These are phyloP conservation scores for Brassica juncea DNA, from an alignment of 345 rosid genomes.

Conservation along the genomic window DNA sequence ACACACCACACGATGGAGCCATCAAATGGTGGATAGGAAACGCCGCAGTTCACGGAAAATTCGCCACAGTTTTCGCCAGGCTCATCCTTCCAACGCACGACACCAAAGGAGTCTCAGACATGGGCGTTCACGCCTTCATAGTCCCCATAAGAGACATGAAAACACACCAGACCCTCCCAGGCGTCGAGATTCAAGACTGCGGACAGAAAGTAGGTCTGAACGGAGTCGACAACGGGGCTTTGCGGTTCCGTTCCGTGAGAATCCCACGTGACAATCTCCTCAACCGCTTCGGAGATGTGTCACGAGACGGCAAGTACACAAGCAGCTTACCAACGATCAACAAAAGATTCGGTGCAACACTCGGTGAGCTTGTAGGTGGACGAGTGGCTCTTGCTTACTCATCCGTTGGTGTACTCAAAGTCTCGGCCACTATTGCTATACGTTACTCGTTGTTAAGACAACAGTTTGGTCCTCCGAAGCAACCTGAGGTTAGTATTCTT, in stretches of 20 bases:
- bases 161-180: conserved; percentile 83
- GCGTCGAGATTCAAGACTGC: conserved; percentile 91
- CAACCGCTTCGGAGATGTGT: conserved; percentile 93
- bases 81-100: conserved; percentile 84
- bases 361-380: conserved; percentile 99
- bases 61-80: conserved; percentile 94
- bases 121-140: conserved; percentile 98
- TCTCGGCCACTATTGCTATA: conserved; percentile 78
- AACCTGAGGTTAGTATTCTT: conserved; percentile 95
- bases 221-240: conserved; percentile 97
- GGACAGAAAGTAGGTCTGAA: conserved; percentile 95
- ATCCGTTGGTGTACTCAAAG: conserved; percentile 86
- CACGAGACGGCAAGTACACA: conserved; percentile 89
- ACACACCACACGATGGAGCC: conserved; percentile 93
- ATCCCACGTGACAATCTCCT: conserved; percentile 96
- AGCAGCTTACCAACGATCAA: conserved; percentile 91
- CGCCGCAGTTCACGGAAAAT: conserved; percentile 97
- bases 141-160: conserved; percentile 88
- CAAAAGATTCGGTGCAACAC: conserved; percentile 91
- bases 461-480: conserved; percentile 92
- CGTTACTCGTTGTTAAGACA: conserved; percentile 90
- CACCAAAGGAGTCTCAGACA: conserved; percentile 65
- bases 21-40: conserved; percentile 99
- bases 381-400: conserved; percentile 89
- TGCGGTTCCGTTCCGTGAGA: conserved; percentile 78